A percentile compares a stretch with the other conserved stretches of the same genome.
Conservation (phyloP, 2,329 filamentous ascomycete genomes). For the Pseudogymnoascus sp. region DNA sequence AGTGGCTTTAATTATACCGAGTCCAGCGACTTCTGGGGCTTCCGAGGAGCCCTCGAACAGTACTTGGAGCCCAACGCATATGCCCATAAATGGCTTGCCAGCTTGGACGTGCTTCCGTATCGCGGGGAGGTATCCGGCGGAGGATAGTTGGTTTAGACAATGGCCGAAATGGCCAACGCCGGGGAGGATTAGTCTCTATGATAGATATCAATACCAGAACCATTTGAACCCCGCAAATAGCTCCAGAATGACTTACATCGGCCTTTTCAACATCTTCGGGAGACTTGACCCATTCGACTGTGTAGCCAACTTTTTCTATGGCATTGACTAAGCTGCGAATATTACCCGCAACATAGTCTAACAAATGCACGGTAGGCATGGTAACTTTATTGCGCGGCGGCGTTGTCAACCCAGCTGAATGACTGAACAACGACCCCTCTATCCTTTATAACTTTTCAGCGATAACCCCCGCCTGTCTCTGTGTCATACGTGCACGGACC, state of each 20-base stretch:
- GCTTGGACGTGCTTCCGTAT: constrained; percentile 75
- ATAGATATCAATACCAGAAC: constrained; percentile 5
- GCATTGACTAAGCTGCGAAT: constrained; percentile 94
- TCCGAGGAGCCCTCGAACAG: constrained; percentile 83
- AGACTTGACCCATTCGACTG: constrained; percentile 82
- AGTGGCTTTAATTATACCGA: constrained; percentile 64
- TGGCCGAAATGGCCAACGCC: constrained; percentile 98
- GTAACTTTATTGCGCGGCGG: constrained; percentile 20
- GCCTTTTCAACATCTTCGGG: constrained; percentile 79
- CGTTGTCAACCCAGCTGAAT: not conserved
- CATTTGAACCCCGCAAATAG: constrained; percentile 8
- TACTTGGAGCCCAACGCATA: constrained; percentile 90
- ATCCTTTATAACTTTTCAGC: constrained; percentile 9
- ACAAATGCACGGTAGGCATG: constrained; percentile 71
- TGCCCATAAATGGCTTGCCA: constrained; percentile 97
- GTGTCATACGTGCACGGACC: not conserved
- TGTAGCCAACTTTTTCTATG: constrained; percentile 90
- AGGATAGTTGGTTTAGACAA: constrained; percentile 76
- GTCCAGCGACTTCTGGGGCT: constrained; percentile 61
- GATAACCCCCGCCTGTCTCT: not conserved
- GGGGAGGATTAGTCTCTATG: constrained; percentile 83
- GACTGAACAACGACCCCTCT: constrained; percentile 1
- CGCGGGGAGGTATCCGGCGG: constrained; percentile 76
- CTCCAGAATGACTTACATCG: constrained; percentile 53
- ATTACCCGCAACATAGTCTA: constrained; percentile 93